Evolutionary conservation across 306 rosid species (phyloP).

Genomic region (Sophora flavescens): DNA sequence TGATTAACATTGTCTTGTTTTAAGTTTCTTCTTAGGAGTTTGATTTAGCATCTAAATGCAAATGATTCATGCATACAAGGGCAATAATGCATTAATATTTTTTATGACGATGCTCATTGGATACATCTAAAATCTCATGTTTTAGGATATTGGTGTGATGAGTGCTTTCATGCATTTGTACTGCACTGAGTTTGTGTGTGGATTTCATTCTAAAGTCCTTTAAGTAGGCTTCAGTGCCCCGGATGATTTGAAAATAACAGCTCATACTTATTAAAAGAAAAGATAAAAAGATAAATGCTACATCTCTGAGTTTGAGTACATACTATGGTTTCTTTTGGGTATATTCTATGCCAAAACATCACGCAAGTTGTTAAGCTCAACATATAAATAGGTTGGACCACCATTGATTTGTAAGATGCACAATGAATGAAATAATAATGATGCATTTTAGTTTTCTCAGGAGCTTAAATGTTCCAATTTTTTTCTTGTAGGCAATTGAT

Average conservation of each 20-base stretch:
- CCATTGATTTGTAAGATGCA: slow-evolving; percentile 20
- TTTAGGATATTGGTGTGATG: slow-evolving; percentile 27
- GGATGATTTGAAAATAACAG: slow-evolving; percentile 9
- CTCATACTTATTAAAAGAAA: neutral
- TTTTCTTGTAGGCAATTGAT: slow-evolving; percentile 73
- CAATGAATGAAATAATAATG: slow-evolving; percentile 17
- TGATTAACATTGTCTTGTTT: slow-evolving; percentile 27
- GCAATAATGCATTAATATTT: neutral
- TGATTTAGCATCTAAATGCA: slow-evolving; percentile 26
- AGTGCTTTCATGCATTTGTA: slow-evolving; percentile 11
- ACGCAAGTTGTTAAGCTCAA: neutral
- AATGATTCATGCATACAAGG: neutral
- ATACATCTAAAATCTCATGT: slow-evolving; percentile 30
- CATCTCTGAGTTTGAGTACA: neutral
- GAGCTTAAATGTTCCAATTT: slow-evolving; percentile 16
- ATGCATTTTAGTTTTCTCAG: slow-evolving; percentile 14
- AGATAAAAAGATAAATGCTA: slow-evolving; percentile 16
- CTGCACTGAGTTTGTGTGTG: neutral
- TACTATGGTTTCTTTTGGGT: neutral
- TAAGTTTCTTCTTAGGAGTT: slow-evolving; percentile 21
- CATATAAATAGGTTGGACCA: neutral
- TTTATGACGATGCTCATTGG: slow-evolving; percentile 18
- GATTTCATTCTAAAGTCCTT: slow-evolving; percentile 25
- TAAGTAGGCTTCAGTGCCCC: slow-evolving; percentile 7
- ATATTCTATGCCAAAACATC: slow-evolving; percentile 15